Base-by-base conservation (phyloP, 768 basidiomycete genomes). In the Hydnomerulius pinastri region DNA sequence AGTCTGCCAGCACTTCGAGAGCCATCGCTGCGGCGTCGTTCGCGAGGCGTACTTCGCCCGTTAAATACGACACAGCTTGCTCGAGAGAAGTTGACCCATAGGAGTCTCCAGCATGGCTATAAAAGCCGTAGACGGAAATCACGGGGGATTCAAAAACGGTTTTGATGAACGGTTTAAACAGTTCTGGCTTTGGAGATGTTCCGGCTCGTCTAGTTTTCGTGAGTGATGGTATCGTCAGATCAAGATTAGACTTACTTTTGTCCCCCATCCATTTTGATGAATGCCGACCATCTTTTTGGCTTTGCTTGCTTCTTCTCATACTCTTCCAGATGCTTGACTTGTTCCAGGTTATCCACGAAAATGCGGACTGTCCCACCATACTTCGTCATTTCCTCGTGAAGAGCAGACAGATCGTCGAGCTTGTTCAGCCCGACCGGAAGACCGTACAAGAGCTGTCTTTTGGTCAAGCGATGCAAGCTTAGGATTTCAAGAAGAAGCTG, bases 261-360 rank as follows among this genome's bases (percentile, higher is more conserved):
- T 24, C 87, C 90, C 6, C 82, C 82, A 56, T 93, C 87, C 29
- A 92, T 71, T 55, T 93, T 93, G 51, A 94, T 76, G 64, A 92
- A 93, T 0, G 78, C 79, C 12, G 84, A 86, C 91, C 92, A 93
- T 37, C 63, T 71, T 56, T 73, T 72, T 1, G 72, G 68, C 13
- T 56, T 64, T 40, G 59, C 62, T 51, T 72, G 72, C 35, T 60
- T 57, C 21, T 60, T 69, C 64, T 85, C 85, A 57, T 78, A 88
- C 41, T 73, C 73, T 53, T 88, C 84, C 30, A 93, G 62, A 42
- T 79, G 79, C 42, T 71, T 69, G 42, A 92, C 69, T 64, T 93
- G 92, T 43, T 81, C 82, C 8, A 84, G 79, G 63, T 90, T 81
- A 67, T 93, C 92, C 17, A 94, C 71, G 52, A 92, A 73, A 41